Evolutionary conservation across 1,139 yeast species (phyloP), one percentile per base, ranked within the genome.

Genomic region (Arxiozyma heterogenica): DNA sequence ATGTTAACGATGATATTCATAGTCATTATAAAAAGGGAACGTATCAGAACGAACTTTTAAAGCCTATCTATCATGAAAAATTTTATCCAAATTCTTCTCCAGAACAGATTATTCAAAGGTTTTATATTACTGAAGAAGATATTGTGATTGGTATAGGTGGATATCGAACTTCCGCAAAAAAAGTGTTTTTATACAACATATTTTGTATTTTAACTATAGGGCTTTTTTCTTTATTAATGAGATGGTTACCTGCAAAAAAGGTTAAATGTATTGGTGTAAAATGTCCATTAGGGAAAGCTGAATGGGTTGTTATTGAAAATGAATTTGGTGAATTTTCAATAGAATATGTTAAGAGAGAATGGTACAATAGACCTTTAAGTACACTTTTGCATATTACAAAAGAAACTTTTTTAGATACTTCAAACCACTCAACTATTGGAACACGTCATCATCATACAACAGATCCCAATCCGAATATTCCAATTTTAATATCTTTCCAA

Each of bases 111-210:
- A 77, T 76, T 61, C 98, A 93, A 70, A 76, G 97, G 53, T 89
- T 86, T 67, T 93, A 93, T 68, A 80, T 94, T 58, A 93, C 96
- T 0, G 98, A 94, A 68, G 98, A 93, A 66, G 99, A 93, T 71
- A 74, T 93, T 65, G 93, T 91, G 21, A 80, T 94, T 56, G 96
- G 95, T 57, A 86, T 93, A 60, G 98, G 97, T 0, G 98, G 98
- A 3, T 93, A 87, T 68, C 73, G 72, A 53, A 79, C 83, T 23
- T 79, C 83, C 25, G 66, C 66, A 52, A 56, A 76, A 60, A 81
- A 82, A 55, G 65, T 71, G 8, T 49, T 72, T 0, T 30, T 79
- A 0, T 90, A 85, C 67, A 77, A 79, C 56, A 17, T 78, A 0
- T 56, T 86, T 2, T 85, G 91, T 59, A 57, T 79, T 1, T 49